phyloP scores from a whole-genome alignment of 2,329 filamentous ascomycete species.

The Venturia carpophila region DNA sequence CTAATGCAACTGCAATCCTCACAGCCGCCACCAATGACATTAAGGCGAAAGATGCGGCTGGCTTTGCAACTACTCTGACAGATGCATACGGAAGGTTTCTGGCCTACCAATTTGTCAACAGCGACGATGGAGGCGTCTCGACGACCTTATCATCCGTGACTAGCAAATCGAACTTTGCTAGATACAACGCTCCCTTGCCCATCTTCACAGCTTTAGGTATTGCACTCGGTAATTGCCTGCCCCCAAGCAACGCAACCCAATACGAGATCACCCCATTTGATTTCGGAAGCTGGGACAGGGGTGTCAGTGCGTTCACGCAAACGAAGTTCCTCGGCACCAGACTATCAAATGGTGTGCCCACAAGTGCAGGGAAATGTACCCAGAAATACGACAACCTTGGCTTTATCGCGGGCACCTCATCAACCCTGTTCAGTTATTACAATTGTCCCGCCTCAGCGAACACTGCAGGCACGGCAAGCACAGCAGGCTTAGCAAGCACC shows the following conservation, averaged over 20 bases:
- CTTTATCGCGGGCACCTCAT: constrained; percentile 40
- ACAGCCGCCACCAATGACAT: constrained; percentile 29
- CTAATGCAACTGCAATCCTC: constrained; percentile 28
- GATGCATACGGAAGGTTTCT: constrained; percentile 37
- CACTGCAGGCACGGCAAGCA: too few species aligned
- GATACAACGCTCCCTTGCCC: constrained; percentile 36
- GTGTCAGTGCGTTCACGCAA: constrained; percentile 52
- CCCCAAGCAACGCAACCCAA: constrained; percentile 47
- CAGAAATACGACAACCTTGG: constrained; percentile 43
- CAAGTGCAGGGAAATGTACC: constrained; percentile 38
- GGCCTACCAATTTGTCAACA: constrained; percentile 34
- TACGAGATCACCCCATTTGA: constrained; percentile 61
- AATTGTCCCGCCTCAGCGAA: constrained; percentile 22
- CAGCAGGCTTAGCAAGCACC: too few species aligned
- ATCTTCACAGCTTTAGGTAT: constrained; percentile 39
- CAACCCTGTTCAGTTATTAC: constrained; percentile 34
- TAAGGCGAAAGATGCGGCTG: constrained; percentile 31
- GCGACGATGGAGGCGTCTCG: constrained; percentile 32
- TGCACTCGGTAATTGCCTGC: constrained; percentile 29
- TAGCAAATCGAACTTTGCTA: constrained; percentile 34
- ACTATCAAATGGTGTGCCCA: constrained; percentile 43
- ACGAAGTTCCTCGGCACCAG: constrained; percentile 54
- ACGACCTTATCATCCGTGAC: constrained; percentile 31
- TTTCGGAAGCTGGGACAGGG: constrained; percentile 56
- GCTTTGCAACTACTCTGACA: constrained; percentile 33